Conservation (phyloP, 2,329 filamentous ascomycete species). For the Diplodia mutila region DNA sequence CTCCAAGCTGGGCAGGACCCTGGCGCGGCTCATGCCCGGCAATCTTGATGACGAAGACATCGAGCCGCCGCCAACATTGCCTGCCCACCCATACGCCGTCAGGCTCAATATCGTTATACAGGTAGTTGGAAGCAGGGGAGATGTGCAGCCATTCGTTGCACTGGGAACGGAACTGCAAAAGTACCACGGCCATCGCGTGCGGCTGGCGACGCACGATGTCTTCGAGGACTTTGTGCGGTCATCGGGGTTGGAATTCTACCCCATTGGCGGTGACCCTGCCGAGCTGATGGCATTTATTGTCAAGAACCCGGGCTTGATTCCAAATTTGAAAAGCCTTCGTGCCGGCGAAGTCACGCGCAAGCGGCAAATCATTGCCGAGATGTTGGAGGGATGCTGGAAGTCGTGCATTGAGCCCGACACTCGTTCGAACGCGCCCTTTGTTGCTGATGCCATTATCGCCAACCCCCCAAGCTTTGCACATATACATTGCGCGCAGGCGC, state of each 20-base stretch:
- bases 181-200: slow-evolving; percentile 57
- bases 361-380: slow-evolving; percentile 36
- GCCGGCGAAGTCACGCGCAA: slow-evolving; percentile 35
- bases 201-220: slow-evolving; percentile 59
- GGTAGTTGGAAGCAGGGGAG: slow-evolving; percentile 57
- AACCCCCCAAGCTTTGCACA: slow-evolving; percentile 31
- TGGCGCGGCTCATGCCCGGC: slow-evolving; percentile 9
- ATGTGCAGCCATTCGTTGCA: slow-evolving; percentile 64
- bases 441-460: slow-evolving; percentile 30
- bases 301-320: slow-evolving; percentile 70
- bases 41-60: not conserved
- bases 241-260: slow-evolving; percentile 61
- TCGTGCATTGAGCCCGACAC: slow-evolving; percentile 29
- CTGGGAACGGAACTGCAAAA: slow-evolving; percentile 56
- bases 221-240: slow-evolving; percentile 59
- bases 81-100: not conserved
- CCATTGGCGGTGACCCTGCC: slow-evolving; percentile 61
- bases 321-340: slow-evolving; percentile 34
- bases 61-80: not conserved
- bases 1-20: slow-evolving; percentile 26
- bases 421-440: slow-evolving; percentile 25
- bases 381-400: slow-evolving; percentile 40
- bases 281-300: slow-evolving; percentile 70
- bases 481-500: slow-evolving; percentile 29
- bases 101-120: slow-evolving; percentile 59